Conservation (phyloP, 2,329 filamentous ascomycete genomes). For the Dactylellina cionopaga region DNA sequence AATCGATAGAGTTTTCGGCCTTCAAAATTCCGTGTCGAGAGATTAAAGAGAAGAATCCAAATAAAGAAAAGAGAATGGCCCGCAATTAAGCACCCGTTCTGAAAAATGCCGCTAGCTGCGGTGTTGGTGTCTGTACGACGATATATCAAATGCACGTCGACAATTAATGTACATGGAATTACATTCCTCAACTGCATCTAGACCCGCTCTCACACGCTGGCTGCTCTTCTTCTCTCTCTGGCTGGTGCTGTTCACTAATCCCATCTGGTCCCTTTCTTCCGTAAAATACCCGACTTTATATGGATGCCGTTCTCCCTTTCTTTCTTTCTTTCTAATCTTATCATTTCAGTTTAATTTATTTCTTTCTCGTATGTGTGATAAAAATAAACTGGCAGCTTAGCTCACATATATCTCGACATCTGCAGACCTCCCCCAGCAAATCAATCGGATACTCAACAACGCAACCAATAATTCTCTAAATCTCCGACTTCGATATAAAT, state of each 20-base stretch:
- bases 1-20: constrained; percentile 27
- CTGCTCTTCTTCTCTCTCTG: constrained; percentile 19
- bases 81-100: constrained; percentile 32
- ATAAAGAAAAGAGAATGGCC: constrained; percentile 6
- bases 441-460: constrained; percentile 4
- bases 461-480: neutral
- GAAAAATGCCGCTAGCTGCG: constrained; percentile 45
- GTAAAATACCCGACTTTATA: constrained; percentile 48
- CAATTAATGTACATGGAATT: no score
- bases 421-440: neutral
- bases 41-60: neutral
- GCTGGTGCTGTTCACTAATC: constrained; percentile 43
- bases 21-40: constrained; percentile 4
- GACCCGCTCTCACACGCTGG: constrained; percentile 36
- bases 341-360: neutral
- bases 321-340: constrained; percentile 1
- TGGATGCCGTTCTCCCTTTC: constrained; percentile 10
- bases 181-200: constrained; percentile 53
- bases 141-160: constrained; percentile 41
- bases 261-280: constrained; percentile 38
- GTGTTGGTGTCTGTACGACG: constrained; percentile 38
- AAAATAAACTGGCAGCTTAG: constrained; percentile 5
- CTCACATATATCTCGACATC: constrained; percentile 5
- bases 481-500: neutral
- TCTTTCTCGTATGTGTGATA: no score